Percentiles rank a stretch among this genome's conserved stretches.
Evolutionary conservation across 129 eudicot genomes (phyloP).

Genomic region (Tanacetum coccineum): DNA sequence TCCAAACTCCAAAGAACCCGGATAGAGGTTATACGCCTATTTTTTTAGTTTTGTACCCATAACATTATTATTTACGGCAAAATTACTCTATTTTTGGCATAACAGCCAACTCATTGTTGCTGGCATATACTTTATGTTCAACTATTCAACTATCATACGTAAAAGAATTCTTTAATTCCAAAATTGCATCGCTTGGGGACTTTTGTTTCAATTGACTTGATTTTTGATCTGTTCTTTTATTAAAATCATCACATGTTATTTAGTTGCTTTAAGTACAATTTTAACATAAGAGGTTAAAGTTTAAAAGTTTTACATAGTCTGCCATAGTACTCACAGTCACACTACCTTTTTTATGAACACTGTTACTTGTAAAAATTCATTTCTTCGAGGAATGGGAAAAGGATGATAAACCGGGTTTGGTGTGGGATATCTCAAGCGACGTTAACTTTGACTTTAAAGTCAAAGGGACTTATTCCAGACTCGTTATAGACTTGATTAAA

Average conservation of each 20-base stretch:
- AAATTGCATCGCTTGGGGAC: neutral
- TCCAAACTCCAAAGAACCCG: constrained; percentile 98
- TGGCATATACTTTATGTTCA: constrained; percentile 86
- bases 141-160: constrained; percentile 52
- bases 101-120: constrained; percentile 92
- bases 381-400: no score
- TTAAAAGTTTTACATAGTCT: no score
- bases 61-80: no score
- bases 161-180: neutral
- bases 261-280: neutral
- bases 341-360: no score
- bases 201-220: neutral
- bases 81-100: constrained; percentile 91
- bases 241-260: constrained; percentile 2
- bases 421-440: neutral
- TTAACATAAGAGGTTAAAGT: no score
- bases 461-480: neutral
- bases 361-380: no score
- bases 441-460: neutral
- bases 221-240: no score
- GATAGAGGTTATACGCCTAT: no score
- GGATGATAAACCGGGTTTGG: no score
- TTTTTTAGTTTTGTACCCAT: no score
- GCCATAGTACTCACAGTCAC: no score
- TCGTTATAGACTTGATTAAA: neutral